These are phyloP conservation scores for Phylloporus sp. DNA, from an alignment of 1,284 basidiomycete genomes.

Conservation along the genomic window DNA sequence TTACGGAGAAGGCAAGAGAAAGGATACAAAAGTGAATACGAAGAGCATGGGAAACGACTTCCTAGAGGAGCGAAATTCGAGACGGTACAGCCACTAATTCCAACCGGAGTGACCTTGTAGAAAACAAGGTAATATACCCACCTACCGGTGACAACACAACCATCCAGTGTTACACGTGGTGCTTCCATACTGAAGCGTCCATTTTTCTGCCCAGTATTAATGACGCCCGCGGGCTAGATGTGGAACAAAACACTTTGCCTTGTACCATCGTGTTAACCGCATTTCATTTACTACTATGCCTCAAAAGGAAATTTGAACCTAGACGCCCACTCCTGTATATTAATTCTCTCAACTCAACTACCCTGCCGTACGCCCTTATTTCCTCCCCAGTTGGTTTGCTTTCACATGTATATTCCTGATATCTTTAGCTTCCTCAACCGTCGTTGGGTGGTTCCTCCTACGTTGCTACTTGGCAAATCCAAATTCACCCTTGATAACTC, in stretches of 20 bases:
- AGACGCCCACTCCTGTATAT: slow-evolving; percentile 7
- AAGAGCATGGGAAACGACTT: too few relatives aligned
- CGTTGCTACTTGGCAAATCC: slow-evolving; percentile 27
- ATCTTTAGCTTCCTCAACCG: slow-evolving; percentile 22
- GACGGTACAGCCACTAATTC: too few relatives aligned
- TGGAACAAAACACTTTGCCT: neutral
- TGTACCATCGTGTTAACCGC: neutral
- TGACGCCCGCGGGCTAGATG: neutral
- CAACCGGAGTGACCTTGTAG: too few relatives aligned
- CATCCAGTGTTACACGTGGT: too few relatives aligned
- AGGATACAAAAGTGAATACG: too few relatives aligned
- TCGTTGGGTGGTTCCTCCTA: slow-evolving; percentile 18
- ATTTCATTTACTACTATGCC: neutral
- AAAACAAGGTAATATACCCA: too few relatives aligned
- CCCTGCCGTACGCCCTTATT: slow-evolving; percentile 10
- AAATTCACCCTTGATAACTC: slow-evolving; percentile 36
- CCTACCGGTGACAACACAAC: too few relatives aligned
- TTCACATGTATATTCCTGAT: slow-evolving; percentile 34
- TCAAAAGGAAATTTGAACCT: slow-evolving; percentile 4
- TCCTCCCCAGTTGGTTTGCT: neutral
- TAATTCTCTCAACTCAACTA: neutral
- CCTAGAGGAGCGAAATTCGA: too few relatives aligned
- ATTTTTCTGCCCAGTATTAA: too few relatives aligned
- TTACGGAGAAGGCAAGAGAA: too few relatives aligned
- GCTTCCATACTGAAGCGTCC: too few relatives aligned